Evolutionary conservation across 2,329 filamentous ascomycete genomes (phyloP).

Genomic region (Dothiorella sarmentorum): DNA sequence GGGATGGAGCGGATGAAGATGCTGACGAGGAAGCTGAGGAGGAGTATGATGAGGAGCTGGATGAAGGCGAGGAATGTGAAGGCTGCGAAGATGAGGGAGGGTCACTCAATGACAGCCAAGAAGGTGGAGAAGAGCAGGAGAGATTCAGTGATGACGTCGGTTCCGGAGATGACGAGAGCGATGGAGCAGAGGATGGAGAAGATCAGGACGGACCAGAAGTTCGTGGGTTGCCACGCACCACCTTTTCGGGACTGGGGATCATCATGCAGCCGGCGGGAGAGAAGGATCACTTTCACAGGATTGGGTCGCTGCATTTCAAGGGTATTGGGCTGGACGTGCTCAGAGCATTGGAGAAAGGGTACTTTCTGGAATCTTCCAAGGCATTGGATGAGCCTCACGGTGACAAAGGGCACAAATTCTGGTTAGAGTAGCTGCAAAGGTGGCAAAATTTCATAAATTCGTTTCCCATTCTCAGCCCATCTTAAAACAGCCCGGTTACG

Average conservation of each 20-base stretch:
- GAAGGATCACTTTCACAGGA: neutral
- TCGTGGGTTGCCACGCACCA: no score
- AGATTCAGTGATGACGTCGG: no score
- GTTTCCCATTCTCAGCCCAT: neutral
- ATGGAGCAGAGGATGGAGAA: no score
- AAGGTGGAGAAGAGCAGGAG: no score
- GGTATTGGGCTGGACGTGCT: neutral
- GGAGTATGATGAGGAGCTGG: neutral
- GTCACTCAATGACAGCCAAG: no score
- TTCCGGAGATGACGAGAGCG: no score
- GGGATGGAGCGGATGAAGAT: neutral
- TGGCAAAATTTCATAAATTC: neutral
- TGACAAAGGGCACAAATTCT: neutral
- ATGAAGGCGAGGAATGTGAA: neutral
- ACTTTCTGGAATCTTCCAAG: neutral
- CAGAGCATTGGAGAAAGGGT: neutral
- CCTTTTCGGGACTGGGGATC: neutral
- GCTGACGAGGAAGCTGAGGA: neutral
- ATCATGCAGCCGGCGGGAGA: neutral
- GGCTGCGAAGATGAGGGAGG: neutral
- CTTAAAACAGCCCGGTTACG: neutral
- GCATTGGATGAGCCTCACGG: neutral
- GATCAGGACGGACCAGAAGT: neutral
- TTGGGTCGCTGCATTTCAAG: neutral
- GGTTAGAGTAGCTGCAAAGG: neutral